A percentile compares a stretch with the other conserved stretches of the same genome.
Evolutionary conservation across 225 moss, liverwort and hornwort species (phyloP).

Genomic region (Pseudoscleropodium purum): DNA sequence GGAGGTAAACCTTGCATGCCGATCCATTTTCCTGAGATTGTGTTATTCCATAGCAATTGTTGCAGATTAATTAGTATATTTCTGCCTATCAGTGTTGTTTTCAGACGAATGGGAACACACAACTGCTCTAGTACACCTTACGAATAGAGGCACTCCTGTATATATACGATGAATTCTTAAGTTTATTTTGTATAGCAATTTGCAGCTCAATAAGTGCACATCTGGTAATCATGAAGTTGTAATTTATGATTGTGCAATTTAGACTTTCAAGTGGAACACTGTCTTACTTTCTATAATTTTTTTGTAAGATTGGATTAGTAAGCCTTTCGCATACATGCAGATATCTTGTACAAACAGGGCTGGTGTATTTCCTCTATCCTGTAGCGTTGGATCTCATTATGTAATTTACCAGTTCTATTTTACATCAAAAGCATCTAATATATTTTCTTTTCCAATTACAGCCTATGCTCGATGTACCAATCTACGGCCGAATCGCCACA

Average conservation of each 20-base stretch:
- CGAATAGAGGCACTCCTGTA: neutral
- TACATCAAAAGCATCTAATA: neutral
- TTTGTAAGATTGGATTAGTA: neutral
- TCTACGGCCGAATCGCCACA: constrained; percentile 93
- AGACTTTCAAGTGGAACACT: neutral
- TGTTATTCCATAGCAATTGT: neutral
- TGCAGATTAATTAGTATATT: neutral
- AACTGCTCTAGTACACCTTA: neutral
- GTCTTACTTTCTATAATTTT: neutral
- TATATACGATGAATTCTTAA: neutral
- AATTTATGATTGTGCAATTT: neutral
- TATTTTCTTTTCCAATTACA: constrained; percentile 15
- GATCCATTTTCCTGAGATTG: neutral
- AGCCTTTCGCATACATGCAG: neutral
- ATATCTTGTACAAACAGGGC: neutral
- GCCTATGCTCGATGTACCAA: constrained; percentile 98
- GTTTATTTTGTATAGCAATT: neutral
- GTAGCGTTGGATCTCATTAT: neutral
- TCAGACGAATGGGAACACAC: neutral
- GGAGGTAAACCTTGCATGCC: neutral
- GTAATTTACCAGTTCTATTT: neutral
- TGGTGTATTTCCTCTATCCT: neutral
- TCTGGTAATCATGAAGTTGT: neutral
- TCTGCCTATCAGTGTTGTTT: neutral
- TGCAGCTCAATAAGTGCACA: neutral